A percentile compares a stretch with the other conserved stretches of the same genome.
phyloP scores from a whole-genome alignment of 768 basidiomycete species.

The Serendipita indica region DNA sequence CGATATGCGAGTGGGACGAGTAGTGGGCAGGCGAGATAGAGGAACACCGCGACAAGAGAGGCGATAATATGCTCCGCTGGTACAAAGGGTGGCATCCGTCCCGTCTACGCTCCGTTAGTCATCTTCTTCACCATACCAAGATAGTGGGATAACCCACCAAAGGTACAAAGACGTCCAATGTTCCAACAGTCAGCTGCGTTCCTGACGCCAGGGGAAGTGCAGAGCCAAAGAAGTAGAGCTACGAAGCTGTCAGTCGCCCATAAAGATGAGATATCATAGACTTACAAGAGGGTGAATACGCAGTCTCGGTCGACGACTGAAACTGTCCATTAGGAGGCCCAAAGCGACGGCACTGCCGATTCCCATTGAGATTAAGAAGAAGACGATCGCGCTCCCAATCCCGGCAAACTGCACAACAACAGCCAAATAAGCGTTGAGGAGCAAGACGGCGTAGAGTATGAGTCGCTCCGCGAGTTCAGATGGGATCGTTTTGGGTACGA shows the following conservation, averaged over 20 bases:
- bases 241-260: background rate
- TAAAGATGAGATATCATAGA: background rate
- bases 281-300: background rate
- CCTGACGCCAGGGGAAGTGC: slow-evolving; percentile 33
- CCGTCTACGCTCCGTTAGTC: slow-evolving; percentile 36
- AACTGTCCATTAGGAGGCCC: background rate
- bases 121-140: background rate
- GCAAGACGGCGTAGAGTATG: slow-evolving; percentile 26
- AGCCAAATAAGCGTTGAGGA: slow-evolving; percentile 43
- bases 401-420: slow-evolving; percentile 42
- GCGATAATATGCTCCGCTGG: slow-evolving; percentile 86
- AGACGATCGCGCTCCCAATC: slow-evolving; percentile 64
- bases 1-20: slow-evolving; percentile 60
- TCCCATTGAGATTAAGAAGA: slow-evolving; percentile 42
- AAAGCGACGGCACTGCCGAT: background rate
- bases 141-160: slow-evolving; percentile 32
- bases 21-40: slow-evolving; percentile 44
- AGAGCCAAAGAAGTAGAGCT: background rate
- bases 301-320: too few species aligned
- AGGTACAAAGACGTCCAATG: slow-evolving; percentile 82
- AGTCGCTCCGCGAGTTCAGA: background rate
- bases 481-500: background rate
- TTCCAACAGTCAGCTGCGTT: slow-evolving; percentile 39
- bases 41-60: slow-evolving; percentile 46
- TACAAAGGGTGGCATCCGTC: slow-evolving; percentile 57